Evolutionary conservation across 202 grass and related monocot genomes (phyloP).

Genomic region (Zoysia matrella): DNA sequence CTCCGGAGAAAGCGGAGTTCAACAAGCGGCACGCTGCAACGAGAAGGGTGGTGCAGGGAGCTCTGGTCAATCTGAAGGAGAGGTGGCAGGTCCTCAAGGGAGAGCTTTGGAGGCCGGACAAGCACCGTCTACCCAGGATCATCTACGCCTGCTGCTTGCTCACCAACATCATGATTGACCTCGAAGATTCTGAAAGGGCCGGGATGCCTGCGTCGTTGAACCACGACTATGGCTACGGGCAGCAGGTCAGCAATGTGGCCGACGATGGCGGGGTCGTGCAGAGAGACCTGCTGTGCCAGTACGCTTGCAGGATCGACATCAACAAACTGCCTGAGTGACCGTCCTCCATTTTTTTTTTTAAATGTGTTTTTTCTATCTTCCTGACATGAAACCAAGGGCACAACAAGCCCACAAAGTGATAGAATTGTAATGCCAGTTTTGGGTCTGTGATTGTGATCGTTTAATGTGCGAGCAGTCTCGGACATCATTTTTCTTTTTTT

Average conservation of each 20-base stretch:
- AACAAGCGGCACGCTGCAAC: constrained; percentile 53
- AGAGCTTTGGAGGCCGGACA: constrained; percentile 78
- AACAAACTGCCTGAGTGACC: constrained; percentile 41
- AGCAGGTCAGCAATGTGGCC: constrained; percentile 54
- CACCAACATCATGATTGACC: constrained; percentile 75
- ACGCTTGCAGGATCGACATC: constrained; percentile 31
- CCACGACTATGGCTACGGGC: constrained; percentile 62
- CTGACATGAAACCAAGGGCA: constrained; percentile 33
- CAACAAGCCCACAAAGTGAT: neutral
- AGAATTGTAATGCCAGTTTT: constrained; percentile 27
- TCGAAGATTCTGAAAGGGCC: constrained; percentile 47
- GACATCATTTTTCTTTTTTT: too few relatives aligned
- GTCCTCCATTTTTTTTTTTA: neutral
- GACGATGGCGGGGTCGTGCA: constrained; percentile 41
- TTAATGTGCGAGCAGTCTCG: too few relatives aligned
- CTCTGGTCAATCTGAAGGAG: constrained; percentile 65
- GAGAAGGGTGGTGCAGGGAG: constrained; percentile 59
- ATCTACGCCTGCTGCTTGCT: constrained; percentile 86
- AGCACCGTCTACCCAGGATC: constrained; percentile 69
- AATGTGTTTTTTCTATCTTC: neutral
- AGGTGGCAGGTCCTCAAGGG: constrained; percentile 76
- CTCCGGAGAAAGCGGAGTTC: constrained; percentile 57
- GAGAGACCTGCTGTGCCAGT: constrained; percentile 54
- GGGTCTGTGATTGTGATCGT: neutral
- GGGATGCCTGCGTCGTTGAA: constrained; percentile 36